Percentiles rank a stretch among this genome's conserved stretches.
phyloP scores from a whole-genome alignment of 768 basidiomycete species.

The Inosperma sp. region DNA sequence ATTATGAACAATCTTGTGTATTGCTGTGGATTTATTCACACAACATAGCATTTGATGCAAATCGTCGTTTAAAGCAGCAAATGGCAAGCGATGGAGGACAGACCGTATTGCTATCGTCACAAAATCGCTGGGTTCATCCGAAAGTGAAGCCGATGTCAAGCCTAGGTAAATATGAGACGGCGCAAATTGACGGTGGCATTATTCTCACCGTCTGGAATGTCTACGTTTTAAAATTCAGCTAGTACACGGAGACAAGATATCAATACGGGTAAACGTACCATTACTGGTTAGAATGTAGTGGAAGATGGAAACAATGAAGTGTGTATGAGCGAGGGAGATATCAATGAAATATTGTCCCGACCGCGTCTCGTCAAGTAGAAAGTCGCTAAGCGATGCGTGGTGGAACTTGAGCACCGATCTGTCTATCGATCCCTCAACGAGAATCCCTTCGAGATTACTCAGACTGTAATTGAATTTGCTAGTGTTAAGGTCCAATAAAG shows the following conservation, averaged over 20 bases:
- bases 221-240: neutral
- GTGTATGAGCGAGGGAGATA: neutral
- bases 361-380: constrained; percentile 10
- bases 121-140: neutral
- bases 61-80: neutral
- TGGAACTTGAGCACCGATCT: neutral
- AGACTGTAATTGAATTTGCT: too few relatives aligned
- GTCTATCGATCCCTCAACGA: neutral
- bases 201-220: too few relatives aligned
- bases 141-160: too few relatives aligned
- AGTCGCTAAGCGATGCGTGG: constrained; percentile 13
- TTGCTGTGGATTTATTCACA: neutral
- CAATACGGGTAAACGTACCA: neutral
- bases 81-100: neutral
- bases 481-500: too few relatives aligned
- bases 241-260: neutral
- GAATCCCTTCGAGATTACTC: too few relatives aligned
- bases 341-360: neutral
- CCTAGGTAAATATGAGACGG: too few relatives aligned
- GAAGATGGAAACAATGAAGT: neutral
- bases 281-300: neutral
- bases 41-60: neutral
- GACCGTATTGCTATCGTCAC: neutral
- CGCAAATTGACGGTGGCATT: too few relatives aligned
- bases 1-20: neutral